A percentile compares a stretch with the other conserved stretches of the same genome.
These are phyloP conservation scores for Lentinus brumalis DNA, from an alignment of 768 basidiomycete genomes.

Conservation along the genomic window DNA sequence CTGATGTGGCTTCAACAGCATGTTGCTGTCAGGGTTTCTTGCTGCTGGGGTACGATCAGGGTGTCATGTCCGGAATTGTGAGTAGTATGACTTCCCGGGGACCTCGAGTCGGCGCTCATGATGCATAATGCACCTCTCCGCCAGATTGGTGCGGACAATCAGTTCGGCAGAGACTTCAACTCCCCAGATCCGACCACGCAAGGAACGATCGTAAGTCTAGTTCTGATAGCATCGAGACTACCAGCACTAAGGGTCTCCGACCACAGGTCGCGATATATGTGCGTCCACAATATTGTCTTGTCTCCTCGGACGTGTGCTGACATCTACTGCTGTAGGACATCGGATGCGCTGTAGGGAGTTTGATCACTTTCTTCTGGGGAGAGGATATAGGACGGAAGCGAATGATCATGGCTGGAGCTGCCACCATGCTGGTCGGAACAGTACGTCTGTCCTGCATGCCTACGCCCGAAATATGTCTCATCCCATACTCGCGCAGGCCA, in stretches of 20 bases:
- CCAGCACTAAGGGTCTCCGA: not conserved
- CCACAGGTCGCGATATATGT: conserved; percentile 38
- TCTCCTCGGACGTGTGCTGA: not conserved
- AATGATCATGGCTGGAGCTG: conserved; percentile 42
- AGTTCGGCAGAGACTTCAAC: conserved; percentile 41
- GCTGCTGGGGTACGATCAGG: conserved; percentile 42
- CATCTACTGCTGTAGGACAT: conserved; percentile 34
- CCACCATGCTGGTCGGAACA: conserved; percentile 41
- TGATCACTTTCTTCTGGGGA: conserved; percentile 42
- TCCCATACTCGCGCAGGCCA: conserved; percentile 28
- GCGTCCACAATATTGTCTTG: conserved; percentile 2
- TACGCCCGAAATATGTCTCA: not conserved
- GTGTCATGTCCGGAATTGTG: conserved; percentile 46
- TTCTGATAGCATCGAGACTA: not conserved
- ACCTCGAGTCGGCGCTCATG: too few species aligned
- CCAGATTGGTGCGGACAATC: conserved; percentile 45
- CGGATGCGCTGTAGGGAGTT: conserved; percentile 40
- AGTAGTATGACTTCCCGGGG: not conserved
- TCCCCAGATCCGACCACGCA: conserved; percentile 40
- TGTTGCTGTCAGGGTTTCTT: conserved; percentile 45
- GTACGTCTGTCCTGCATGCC: conserved; percentile 21
- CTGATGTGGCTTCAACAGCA: conserved; percentile 25
- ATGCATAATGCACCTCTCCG: too few species aligned
- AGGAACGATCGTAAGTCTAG: conserved; percentile 39
- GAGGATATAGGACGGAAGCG: conserved; percentile 40